Conservation (phyloP, 495 filamentous ascomycete genomes). For the Penicillium alfredii region DNA sequence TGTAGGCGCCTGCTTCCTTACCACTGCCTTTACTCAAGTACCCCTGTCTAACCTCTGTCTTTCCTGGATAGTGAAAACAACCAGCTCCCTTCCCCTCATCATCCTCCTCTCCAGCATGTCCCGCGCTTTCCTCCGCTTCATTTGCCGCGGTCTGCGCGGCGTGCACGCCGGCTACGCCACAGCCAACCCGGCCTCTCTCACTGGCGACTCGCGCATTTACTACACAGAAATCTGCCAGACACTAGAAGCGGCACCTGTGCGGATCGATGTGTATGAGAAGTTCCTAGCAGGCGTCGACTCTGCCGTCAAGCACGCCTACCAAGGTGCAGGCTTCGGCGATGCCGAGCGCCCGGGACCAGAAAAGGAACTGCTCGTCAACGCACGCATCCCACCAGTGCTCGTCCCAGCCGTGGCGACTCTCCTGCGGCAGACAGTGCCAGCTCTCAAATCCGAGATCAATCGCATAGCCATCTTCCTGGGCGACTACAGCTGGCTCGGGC, state of each 20-base stretch:
- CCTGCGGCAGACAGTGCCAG: slow-evolving; percentile 35
- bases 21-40: background rate
- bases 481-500: slow-evolving; percentile 47
- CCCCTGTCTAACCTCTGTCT: slow-evolving; percentile 12
- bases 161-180: slow-evolving; percentile 32
- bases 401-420: slow-evolving; percentile 38
- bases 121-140: slow-evolving; percentile 61
- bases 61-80: slow-evolving; percentile 41
- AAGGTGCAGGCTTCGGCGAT: slow-evolving; percentile 40
- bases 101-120: slow-evolving; percentile 68
- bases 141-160: slow-evolving; percentile 56
- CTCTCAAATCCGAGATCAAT: slow-evolving; percentile 39
- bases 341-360: slow-evolving; percentile 42
- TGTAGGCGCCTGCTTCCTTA: slow-evolving; percentile 25
- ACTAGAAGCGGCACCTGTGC: slow-evolving; percentile 37
- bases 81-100: slow-evolving; percentile 55
- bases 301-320: slow-evolving; percentile 43
- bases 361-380: slow-evolving; percentile 43
- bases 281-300: slow-evolving; percentile 44
- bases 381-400: slow-evolving; percentile 40
- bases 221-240: slow-evolving; percentile 39
- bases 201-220: slow-evolving; percentile 34
- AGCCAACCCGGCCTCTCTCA: slow-evolving; percentile 21
- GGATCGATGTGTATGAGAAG: slow-evolving; percentile 44
- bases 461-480: slow-evolving; percentile 43